phyloP scores from a whole-genome alignment of 139 green algal genomes.

The Micractinium conductrix region DNA sequence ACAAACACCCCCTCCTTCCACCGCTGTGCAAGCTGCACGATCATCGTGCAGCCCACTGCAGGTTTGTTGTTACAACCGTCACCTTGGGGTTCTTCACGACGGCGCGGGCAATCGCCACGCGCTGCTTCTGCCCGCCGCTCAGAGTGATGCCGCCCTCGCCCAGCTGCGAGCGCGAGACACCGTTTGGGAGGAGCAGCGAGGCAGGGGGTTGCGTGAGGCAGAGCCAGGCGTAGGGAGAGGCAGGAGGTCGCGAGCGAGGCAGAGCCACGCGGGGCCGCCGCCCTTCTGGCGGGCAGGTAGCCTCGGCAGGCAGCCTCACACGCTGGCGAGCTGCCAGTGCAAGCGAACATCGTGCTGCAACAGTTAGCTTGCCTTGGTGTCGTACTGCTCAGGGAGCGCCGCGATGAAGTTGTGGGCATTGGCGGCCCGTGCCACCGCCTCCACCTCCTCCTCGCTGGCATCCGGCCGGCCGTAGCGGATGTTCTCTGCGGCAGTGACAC shows the following conservation, averaged over 20 bases:
- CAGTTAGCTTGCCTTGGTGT: constrained; percentile 5
- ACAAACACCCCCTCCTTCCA: too few relatives aligned
- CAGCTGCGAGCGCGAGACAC: constrained; percentile 26
- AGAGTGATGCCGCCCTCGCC: constrained; percentile 61
- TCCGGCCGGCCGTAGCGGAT: constrained; percentile 75
- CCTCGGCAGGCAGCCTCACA: too few relatives aligned
- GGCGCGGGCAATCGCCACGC: constrained; percentile 82
- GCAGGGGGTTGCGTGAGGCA: neutral
- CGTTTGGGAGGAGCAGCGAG: neutral
- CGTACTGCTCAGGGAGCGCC: constrained; percentile 51
- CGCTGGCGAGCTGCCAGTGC: too few relatives aligned
- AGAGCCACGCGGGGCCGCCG: too few relatives aligned
- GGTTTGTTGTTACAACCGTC: too few relatives aligned
- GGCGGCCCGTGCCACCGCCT: constrained; percentile 63
- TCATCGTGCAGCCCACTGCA: too few relatives aligned
- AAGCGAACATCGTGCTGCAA: too few relatives aligned
- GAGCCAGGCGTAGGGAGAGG: neutral
- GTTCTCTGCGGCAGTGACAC: constrained; percentile 72
- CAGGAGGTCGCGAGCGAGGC: neutral
- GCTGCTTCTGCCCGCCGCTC: constrained; percentile 84
- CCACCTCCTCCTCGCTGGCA: constrained; percentile 57
- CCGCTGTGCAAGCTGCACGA: too few relatives aligned
- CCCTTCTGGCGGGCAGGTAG: too few relatives aligned
- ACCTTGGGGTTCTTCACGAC: constrained; percentile 63
- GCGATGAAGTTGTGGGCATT: constrained; percentile 75